Evolutionary conservation across 352 stramenopile species (phyloP).

Genomic region (Phytopythium kandeliae): DNA sequence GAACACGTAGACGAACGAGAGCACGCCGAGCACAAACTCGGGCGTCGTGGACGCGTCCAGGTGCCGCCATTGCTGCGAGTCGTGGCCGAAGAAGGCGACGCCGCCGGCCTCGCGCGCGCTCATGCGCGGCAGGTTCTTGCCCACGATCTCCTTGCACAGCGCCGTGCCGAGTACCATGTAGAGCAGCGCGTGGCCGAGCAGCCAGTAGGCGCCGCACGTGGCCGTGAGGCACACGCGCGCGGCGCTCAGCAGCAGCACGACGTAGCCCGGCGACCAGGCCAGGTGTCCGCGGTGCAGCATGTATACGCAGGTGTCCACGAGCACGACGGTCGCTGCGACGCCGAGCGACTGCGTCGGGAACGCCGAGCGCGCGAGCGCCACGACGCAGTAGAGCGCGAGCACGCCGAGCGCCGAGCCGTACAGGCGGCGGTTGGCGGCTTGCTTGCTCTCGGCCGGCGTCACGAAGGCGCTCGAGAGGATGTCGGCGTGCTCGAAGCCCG

Average conservation of each 20-base stretch:
- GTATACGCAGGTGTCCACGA: slow-evolving; percentile 71
- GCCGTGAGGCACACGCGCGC: slow-evolving; percentile 64
- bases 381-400: slow-evolving; percentile 54
- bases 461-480: slow-evolving; percentile 80
- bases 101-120: slow-evolving; percentile 75
- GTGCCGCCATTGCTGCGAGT: slow-evolving; percentile 56
- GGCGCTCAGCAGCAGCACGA: slow-evolving; percentile 71
- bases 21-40: slow-evolving; percentile 75
- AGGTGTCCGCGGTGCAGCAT: slow-evolving; percentile 64
- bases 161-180: slow-evolving; percentile 80
- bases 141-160: slow-evolving; percentile 78
- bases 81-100: slow-evolving; percentile 82
- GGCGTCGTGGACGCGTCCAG: slow-evolving; percentile 72
- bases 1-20: slow-evolving; percentile 86
- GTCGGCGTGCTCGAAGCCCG: slow-evolving; percentile 63
- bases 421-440: slow-evolving; percentile 40
- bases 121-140: slow-evolving; percentile 74
- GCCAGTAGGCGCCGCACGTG: slow-evolving; percentile 71
- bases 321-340: slow-evolving; percentile 56
- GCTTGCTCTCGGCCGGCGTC: slow-evolving; percentile 41
- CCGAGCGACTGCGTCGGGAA: slow-evolving; percentile 59
- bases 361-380: slow-evolving; percentile 43
- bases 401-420: slow-evolving; percentile 42
- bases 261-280: slow-evolving; percentile 76
- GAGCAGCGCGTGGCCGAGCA: slow-evolving; percentile 69